Evolutionary conservation across 805 yeast genomes (phyloP).

Genomic region (Candida wancherniae): DNA sequence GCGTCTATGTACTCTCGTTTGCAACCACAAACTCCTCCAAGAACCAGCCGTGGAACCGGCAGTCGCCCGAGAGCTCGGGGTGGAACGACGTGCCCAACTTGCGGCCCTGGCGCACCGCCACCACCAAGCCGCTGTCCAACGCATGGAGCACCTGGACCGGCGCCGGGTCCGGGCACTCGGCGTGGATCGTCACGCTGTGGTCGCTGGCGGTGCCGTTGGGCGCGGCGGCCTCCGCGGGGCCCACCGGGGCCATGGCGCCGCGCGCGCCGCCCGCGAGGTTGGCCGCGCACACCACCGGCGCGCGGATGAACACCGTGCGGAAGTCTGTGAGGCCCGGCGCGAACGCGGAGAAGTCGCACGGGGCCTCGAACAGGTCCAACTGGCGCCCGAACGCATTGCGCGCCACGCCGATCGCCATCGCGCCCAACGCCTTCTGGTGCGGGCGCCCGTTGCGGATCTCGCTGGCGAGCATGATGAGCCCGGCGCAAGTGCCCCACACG

Average conservation of each 20-base stretch:
- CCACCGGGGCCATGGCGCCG: conserved; percentile 6
- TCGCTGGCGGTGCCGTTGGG: conserved; percentile 5
- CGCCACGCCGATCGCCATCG: conserved; percentile 56
- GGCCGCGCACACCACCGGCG: conserved; percentile 55
- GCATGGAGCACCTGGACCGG: conserved; percentile 41
- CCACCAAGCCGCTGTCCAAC: conserved; percentile 43
- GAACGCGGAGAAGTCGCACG: conserved; percentile 41
- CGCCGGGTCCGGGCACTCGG: conserved; percentile 18
- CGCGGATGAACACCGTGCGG: conserved; percentile 61
- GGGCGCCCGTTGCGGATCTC: conserved; percentile 48
- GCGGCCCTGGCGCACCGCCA: conserved; percentile 68
- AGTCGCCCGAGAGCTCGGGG: conserved; percentile 63
- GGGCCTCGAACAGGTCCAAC: conserved; percentile 54
- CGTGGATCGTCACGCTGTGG: conserved; percentile 2
- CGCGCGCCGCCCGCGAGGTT: not conserved
- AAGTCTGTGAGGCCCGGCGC: conserved; percentile 39
- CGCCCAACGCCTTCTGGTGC: conserved; percentile 57
- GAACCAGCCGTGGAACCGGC: conserved; percentile 68
- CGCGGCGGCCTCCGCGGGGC: conserved; percentile 11
- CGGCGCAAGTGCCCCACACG: conserved; percentile 88
- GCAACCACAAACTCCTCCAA: conserved; percentile 48
- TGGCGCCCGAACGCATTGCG: conserved; percentile 82
- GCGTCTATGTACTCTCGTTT: too few relatives aligned
- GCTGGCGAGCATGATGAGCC: conserved; percentile 61
- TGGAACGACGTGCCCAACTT: conserved; percentile 74